phyloP scores from a whole-genome alignment of 2,329 filamentous ascomycete species.

The Botryotinia calthae region DNA sequence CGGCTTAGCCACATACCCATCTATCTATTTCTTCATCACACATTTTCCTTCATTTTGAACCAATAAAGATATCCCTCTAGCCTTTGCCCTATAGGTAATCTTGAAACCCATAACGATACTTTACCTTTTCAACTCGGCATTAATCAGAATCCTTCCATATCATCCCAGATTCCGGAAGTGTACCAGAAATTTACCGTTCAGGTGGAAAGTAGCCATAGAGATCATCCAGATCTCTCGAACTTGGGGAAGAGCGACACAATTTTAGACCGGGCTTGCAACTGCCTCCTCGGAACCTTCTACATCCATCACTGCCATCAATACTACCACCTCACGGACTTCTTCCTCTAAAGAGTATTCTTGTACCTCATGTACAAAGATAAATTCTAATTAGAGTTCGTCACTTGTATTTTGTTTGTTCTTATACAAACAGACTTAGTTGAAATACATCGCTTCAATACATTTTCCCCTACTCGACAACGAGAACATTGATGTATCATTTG shows the following conservation, averaged over 20 bases:
- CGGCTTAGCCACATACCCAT: constrained; percentile 12
- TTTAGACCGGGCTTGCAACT: constrained; percentile 8
- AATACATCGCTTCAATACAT: background rate
- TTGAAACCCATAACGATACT: constrained; percentile 19
- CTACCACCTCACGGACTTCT: background rate
- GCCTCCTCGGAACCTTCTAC: background rate
- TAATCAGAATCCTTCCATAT: constrained; percentile 7
- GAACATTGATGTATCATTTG: background rate
- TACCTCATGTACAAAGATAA: background rate
- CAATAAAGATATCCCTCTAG: background rate
- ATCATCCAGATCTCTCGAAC: background rate
- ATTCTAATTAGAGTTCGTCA: constrained; percentile 1
- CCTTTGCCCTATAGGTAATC: constrained; percentile 1
- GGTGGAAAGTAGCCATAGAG: constrained; percentile 7
- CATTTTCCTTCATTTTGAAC: background rate
- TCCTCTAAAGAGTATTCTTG: background rate
- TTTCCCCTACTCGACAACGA: background rate
- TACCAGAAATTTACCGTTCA: constrained; percentile 8
- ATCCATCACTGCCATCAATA: background rate
- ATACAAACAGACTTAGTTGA: background rate
- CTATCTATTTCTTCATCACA: constrained; percentile 2
- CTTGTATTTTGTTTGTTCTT: background rate
- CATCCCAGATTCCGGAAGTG: constrained; percentile 7
- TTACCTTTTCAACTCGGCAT: background rate
- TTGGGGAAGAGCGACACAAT: constrained; percentile 9